Evolutionary conservation across 176 grass and related monocot species (phyloP).

Genomic region (Juncus inflexus): DNA sequence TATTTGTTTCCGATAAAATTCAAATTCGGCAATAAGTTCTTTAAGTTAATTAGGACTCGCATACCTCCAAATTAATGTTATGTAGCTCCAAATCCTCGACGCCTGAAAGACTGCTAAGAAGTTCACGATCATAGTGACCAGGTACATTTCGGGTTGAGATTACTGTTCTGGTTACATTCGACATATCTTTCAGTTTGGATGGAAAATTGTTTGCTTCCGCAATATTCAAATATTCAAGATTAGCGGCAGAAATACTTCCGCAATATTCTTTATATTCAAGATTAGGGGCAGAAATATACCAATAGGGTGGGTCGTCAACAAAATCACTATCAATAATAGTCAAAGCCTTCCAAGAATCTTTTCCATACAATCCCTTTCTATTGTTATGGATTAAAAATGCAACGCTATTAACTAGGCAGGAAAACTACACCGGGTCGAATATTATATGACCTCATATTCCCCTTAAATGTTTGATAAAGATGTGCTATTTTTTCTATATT

Average conservation of each 20-base stretch:
- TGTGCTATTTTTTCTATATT: too few relatives aligned
- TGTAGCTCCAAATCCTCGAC: too few relatives aligned
- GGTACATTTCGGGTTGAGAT: background rate
- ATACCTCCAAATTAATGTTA: too few relatives aligned
- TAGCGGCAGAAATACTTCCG: too few relatives aligned
- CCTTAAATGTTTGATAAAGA: background rate
- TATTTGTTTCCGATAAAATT: background rate
- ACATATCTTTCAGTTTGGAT: background rate
- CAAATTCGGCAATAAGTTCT: too few relatives aligned
- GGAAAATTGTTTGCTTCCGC: background rate
- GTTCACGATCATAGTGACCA: too few relatives aligned
- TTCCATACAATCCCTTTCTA: background rate
- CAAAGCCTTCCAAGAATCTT: background rate
- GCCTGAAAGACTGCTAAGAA: too few relatives aligned
- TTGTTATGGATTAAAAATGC: background rate
- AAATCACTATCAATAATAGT: background rate
- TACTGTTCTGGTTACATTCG: background rate
- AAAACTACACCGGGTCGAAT: background rate
- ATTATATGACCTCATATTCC: too few relatives aligned
- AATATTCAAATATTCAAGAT: background rate
- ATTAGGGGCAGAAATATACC: conserved; percentile 2
- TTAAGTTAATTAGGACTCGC: background rate
- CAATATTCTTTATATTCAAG: too few relatives aligned
- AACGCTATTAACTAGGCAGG: conserved; percentile 3
- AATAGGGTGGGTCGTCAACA: background rate